Conservation (phyloP, 2,329 filamentous ascomycete species). For the Diaporthe sp. region DNA sequence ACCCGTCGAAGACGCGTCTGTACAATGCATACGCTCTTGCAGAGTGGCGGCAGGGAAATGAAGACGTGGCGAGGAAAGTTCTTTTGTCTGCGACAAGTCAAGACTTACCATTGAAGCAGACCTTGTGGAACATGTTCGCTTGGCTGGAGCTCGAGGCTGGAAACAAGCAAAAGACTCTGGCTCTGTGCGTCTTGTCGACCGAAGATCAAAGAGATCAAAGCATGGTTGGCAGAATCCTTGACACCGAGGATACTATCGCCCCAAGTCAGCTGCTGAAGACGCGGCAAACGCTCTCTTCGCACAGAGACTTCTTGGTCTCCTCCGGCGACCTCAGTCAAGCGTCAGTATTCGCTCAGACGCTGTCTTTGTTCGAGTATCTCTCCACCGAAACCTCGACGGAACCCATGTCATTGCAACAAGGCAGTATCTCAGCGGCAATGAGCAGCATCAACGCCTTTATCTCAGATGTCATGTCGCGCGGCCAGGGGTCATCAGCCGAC, state of each 20-base stretch:
- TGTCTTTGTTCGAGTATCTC: constrained; percentile 78
- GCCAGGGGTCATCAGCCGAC: constrained; percentile 50
- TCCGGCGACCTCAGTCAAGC: constrained; percentile 63
- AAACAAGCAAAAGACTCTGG: constrained; percentile 52
- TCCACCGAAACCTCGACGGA: constrained; percentile 58
- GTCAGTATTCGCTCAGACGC: constrained; percentile 70
- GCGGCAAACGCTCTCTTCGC: constrained; percentile 65
- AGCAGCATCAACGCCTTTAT: constrained; percentile 58
- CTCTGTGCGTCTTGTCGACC: constrained; percentile 57
- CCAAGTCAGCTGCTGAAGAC: constrained; percentile 64
- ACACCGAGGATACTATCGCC: constrained; percentile 15
- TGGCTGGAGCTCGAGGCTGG: constrained; percentile 73
- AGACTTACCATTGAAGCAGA: constrained; percentile 60
- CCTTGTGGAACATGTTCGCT: constrained; percentile 74
- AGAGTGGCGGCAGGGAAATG: constrained; percentile 72
- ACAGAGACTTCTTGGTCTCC: constrained; percentile 69
- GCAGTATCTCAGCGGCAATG: constrained; percentile 68
- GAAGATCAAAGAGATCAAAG: constrained; percentile 43
- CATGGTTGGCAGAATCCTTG: constrained; percentile 34
- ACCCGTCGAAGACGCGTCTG: constrained; percentile 73
- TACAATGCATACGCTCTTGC: constrained; percentile 86
- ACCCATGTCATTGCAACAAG: constrained; percentile 62
- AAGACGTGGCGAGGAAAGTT: constrained; percentile 72
- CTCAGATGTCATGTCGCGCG: constrained; percentile 57
- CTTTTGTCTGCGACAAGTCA: constrained; percentile 73